These are phyloP conservation scores for Alternaria incomplexa DNA, from an alignment of 2,329 filamentous ascomycete genomes.

Conservation along the genomic window DNA sequence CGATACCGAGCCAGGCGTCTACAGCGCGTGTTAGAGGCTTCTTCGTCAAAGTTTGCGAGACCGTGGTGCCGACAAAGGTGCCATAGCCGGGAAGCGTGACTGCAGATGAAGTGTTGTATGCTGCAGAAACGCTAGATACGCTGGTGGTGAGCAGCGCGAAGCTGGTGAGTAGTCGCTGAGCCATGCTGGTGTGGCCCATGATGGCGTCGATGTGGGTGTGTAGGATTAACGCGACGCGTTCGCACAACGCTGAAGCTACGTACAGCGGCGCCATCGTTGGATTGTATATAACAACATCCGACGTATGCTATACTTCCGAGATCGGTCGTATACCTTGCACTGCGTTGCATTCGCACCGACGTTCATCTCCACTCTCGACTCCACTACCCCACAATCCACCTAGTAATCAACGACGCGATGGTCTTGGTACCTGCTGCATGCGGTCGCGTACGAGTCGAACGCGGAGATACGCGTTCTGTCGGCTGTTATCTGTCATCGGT, in stretches of 20 bases:
- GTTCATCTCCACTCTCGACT: background rate
- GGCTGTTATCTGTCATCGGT: background rate
- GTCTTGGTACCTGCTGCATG: constrained; percentile 12
- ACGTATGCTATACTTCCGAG: background rate
- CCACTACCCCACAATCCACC: background rate
- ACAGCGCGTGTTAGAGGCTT: constrained; percentile 43
- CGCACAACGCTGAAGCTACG: background rate
- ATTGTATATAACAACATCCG: background rate
- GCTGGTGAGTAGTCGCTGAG: constrained; percentile 1
- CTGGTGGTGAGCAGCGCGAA: constrained; percentile 1
- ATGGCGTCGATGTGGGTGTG: background rate
- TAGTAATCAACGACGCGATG: background rate
- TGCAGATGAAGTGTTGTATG: background rate
- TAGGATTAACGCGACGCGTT: background rate
- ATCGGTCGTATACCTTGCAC: background rate
- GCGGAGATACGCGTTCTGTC: background rate
- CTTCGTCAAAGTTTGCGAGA: constrained; percentile 47
- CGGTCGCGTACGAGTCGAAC: background rate
- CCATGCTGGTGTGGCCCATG: constrained; percentile 1
- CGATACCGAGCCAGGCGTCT: constrained; percentile 57
- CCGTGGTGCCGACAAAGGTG: constrained; percentile 45
- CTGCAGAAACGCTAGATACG: background rate
- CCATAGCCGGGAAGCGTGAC: constrained; percentile 48
- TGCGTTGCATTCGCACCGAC: background rate
- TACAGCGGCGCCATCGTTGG: background rate